Base-by-base conservation (phyloP, 495 filamentous ascomycete species). In the Xylaria curta region DNA sequence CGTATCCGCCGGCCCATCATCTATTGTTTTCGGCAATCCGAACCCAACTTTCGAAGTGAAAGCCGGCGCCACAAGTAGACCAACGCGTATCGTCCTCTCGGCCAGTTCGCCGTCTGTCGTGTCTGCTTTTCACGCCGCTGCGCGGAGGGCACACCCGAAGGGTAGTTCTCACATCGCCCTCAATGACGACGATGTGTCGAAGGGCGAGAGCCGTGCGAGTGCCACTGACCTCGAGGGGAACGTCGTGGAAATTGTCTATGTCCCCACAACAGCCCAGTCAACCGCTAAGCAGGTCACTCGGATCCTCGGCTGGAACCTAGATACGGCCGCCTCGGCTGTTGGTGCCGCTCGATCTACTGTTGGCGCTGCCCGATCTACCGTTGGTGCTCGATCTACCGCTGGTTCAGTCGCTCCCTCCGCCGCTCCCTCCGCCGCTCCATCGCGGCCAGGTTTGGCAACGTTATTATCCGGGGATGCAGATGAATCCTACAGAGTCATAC, bases 201-300 rank as follows among this genome's bases (percentile, higher is more conserved):
- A 15, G 12, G 78, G 79, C 59, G 81, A 81, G 36, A 82, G 70
- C 44, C 76, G 74, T 19, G 79, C 82, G 65, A 73, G 71, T 28
- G 82, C 81, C 62, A 78, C 70, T 59, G 87, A 89, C 71, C 80
- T 84, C 28, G 86, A 88, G 78, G 86, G 85, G 47, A 88, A 88
- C 76, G 81, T 79, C 66, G 76, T 89, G 71, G 84, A 86, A 42
- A 81, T 87, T 19, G 78, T 85, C 68, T 84, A 82, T 73, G 76
- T 67, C n/a, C 76, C 75, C 6, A n/a, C 56, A 17, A 59, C 56
- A 6, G 77, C 75, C 4, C 79, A 81, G 28, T 80, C 81, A 10
- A 82, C 82, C 26, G 69, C 78, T 12, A 81, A 82, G 19, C 81
- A 87, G 72, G 82, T 77, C n/a, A 80, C 73, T 68, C 81, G 85